Evolutionary conservation across 805 yeast genomes (phyloP).

Genomic region (Starmerella apis): DNA sequence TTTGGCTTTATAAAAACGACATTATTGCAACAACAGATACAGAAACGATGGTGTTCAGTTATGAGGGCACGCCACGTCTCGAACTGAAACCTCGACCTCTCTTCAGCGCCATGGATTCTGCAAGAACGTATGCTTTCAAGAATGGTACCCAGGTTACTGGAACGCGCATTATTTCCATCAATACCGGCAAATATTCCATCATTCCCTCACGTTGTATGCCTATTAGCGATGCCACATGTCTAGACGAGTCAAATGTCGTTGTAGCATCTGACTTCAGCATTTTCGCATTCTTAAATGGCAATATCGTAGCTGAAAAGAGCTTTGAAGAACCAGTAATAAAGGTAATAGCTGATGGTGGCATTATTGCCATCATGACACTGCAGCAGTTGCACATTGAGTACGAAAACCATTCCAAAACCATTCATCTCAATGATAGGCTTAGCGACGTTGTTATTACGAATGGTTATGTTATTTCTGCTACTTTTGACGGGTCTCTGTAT

Average conservation of each 20-base stretch:
- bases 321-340: conserved; percentile 1
- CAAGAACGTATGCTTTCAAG: conserved; percentile 1
- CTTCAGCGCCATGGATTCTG: not conserved
- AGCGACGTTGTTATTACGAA: not conserved
- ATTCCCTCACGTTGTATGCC: not conserved
- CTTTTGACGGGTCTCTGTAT: not conserved
- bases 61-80: not conserved
- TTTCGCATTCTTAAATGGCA: not conserved
- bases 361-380: not conserved
- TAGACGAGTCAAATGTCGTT: not conserved
- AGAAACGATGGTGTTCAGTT: conserved; percentile 1
- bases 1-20: not conserved
- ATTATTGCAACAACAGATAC: not conserved
- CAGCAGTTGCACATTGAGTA: not conserved
- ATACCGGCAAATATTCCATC: not conserved
- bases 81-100: not conserved
- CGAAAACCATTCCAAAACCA: too few relatives aligned
- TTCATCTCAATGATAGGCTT: not conserved
- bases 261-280: conserved; percentile 2
- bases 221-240: conserved; percentile 1
- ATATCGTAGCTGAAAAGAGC: not conserved
- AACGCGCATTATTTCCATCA: not conserved
- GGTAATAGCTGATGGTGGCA: not conserved
- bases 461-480: not conserved
- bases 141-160: conserved; percentile 2